Evolutionary conservation across 768 basidiomycete genomes (phyloP), one percentile per base, ranked within the genome.

Genomic region (Roridomyces roridus): DNA sequence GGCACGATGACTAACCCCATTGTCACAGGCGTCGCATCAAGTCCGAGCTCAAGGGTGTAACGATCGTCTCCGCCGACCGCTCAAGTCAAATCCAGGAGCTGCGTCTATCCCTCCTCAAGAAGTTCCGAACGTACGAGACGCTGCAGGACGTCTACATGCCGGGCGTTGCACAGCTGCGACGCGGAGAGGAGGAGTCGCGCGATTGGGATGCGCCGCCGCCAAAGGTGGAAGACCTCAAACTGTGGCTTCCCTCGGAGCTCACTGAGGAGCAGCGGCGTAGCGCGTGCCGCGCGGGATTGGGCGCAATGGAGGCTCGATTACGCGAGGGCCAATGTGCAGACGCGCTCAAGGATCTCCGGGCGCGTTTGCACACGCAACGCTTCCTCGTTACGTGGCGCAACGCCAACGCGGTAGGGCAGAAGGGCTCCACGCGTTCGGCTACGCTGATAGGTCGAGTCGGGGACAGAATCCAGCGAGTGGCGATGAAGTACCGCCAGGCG

Each of bases 381-480:
- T 48, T 46, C 12, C 28, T 63, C 4, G 36, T 59, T 8, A 46
- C 20, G 2, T 59, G 43, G 21, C 40, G 57, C 1, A 59, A 63
- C 35, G 12, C 46, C 2, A 40, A 59, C 8, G 9, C 46, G 0
- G 24, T 21, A 2, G 62, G 57, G 0, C 62, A 63, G 41, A 25
- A 40, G 37, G 46, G 36, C 6, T 24, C 42, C 9, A 55, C 43
- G 15, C 37, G 57, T 1, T 55, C 61, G 3, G 25, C 41, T 0
- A 57, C 40, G 17, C 28, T 63, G 20, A 55, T 63, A 15, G 47
- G 48, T 15, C 41, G 42, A 1, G 42, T 63, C 7, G 50, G 62
- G 12, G 58, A 63, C 12, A 18, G 41, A 14, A 39, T 50, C 23
- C 3, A 7, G 9, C 18, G 26, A 6, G 12, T 17, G 1, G 14